These are phyloP conservation scores for Clitoria ternatea DNA, from an alignment of 306 rosid species.

Conservation along the genomic window DNA sequence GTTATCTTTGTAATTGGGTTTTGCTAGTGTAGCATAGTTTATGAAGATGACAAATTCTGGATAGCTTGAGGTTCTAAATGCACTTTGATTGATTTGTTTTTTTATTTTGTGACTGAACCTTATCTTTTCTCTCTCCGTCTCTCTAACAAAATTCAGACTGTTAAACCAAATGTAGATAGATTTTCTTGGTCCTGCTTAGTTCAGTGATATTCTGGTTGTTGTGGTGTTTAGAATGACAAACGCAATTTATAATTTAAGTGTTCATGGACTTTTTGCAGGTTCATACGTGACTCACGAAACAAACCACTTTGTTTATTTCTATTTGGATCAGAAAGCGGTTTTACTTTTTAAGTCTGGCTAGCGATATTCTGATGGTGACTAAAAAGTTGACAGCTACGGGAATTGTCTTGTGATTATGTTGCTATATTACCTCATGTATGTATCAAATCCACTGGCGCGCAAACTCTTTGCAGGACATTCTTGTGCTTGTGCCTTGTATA, in stretches of 20 bases:
- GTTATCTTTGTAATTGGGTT: background rate
- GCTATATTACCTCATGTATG: conserved; percentile 52
- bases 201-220: background rate
- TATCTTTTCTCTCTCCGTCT: no score
- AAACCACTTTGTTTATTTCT: conserved; percentile 95
- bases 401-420: conserved; percentile 41
- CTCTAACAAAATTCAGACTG: background rate
- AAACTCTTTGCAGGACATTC: conserved; percentile 47
- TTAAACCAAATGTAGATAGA: background rate
- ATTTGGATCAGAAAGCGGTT: conserved; percentile 97
- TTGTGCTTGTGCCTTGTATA: conserved; percentile 50
- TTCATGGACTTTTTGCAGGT: conserved; percentile 48
- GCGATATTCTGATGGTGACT: conserved; percentile 24
- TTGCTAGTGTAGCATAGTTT: background rate
- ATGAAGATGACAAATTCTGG: background rate
- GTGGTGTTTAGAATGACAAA: background rate
- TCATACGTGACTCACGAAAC: conserved; percentile 98
- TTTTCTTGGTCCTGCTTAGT: conserved; percentile 15
- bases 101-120: background rate
- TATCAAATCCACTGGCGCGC: conserved; percentile 39
- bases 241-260: background rate
- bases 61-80: conserved; percentile 2
- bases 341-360: conserved; percentile 89
- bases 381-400: conserved; percentile 22
- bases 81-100: background rate